phyloP scores from a whole-genome alignment of 192 early-diverging fungal genomes.

The Entomortierella chlamydospora region DNA sequence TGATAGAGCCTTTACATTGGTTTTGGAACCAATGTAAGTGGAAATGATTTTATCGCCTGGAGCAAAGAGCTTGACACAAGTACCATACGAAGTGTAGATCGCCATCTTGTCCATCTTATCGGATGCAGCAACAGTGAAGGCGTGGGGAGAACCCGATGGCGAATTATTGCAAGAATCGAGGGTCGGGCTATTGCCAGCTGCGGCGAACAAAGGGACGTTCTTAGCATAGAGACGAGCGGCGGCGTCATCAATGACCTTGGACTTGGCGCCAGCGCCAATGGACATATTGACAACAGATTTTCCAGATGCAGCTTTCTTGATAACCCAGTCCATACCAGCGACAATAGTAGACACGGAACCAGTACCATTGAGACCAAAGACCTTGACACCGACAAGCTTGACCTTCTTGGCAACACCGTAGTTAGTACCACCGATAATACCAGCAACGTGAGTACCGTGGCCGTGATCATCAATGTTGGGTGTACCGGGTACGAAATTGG shows the following conservation, averaged over 20 bases:
- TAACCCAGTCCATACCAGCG: constrained; percentile 14
- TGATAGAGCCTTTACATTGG: too few species aligned
- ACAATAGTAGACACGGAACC: constrained; percentile 51
- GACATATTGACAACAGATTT: constrained; percentile 17
- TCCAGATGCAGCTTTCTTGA: not conserved
- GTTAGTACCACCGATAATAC: constrained; percentile 61
- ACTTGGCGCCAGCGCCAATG: constrained; percentile 22
- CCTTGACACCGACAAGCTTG: constrained; percentile 67
- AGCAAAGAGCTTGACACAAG: too few species aligned
- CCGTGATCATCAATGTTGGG: constrained; percentile 57
- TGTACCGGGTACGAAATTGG: constrained; percentile 41
- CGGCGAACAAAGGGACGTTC: constrained; percentile 65
- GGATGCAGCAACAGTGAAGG: too few species aligned
- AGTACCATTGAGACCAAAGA: constrained; percentile 61
- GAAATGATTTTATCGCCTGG: too few species aligned
- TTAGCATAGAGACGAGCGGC: constrained; percentile 56
- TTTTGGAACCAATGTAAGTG: too few species aligned
- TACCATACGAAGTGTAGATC: too few species aligned
- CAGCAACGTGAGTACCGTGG: constrained; percentile 69
- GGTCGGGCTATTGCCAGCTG: constrained; percentile 68
- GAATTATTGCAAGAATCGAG: constrained; percentile 65
- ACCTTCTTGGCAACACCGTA: constrained; percentile 77
- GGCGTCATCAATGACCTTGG: constrained; percentile 56
- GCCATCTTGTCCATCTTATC: too few species aligned
- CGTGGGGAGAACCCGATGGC: too few species aligned